Percentiles rank a stretch among this genome's conserved stretches.
Conservation (phyloP, 495 filamentous ascomycete genomes). For the Neurospora sp. region DNA sequence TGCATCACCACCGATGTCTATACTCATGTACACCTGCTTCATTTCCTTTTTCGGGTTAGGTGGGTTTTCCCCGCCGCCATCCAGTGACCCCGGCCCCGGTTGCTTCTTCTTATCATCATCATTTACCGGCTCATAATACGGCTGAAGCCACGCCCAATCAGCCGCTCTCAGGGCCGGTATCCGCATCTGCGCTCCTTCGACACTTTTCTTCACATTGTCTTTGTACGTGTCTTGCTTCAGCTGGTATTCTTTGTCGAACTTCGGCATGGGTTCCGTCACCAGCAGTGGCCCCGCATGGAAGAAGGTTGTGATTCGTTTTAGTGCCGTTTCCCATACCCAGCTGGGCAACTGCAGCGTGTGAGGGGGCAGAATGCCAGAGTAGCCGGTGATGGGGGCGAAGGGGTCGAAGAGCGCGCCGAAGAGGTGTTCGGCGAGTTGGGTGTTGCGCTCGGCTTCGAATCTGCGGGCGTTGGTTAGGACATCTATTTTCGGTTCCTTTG, state of each 20-base stretch:
- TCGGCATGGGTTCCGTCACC: conserved; percentile 20
- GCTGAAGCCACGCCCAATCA: conserved; percentile 40
- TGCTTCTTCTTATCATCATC: not conserved
- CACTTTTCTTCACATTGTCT: not conserved
- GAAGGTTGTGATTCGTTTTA: conserved; percentile 37
- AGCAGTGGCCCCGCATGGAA: conserved; percentile 34
- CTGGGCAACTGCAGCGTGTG: conserved; percentile 23
- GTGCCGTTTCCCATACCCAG: conserved; percentile 34
- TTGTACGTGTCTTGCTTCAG: conserved; percentile 5
- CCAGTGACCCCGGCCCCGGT: not conserved
- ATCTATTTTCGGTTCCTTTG: conserved; percentile 14
- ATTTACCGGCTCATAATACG: conserved; percentile 16
- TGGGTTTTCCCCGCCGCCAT: not conserved
- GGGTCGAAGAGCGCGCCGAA: conserved; percentile 37
- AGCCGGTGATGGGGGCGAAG: conserved; percentile 31
- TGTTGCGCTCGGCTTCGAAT: conserved; percentile 7
- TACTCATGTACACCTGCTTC: conserved; percentile 9
- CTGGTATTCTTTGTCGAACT: conserved; percentile 6
- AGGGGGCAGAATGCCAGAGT: conserved; percentile 29
- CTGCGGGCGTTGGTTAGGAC: not conserved
- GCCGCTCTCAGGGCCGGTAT: conserved; percentile 14
- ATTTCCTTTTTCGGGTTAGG: not conserved
- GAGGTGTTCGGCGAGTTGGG: not conserved
- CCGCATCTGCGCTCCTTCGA: conserved; percentile 5
- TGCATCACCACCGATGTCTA: conserved; percentile 14